Evolutionary conservation across 225 moss, liverwort and hornwort genomes (phyloP), one percentile per base, ranked within the genome.

Genomic region (Anthoceros angustus): DNA sequence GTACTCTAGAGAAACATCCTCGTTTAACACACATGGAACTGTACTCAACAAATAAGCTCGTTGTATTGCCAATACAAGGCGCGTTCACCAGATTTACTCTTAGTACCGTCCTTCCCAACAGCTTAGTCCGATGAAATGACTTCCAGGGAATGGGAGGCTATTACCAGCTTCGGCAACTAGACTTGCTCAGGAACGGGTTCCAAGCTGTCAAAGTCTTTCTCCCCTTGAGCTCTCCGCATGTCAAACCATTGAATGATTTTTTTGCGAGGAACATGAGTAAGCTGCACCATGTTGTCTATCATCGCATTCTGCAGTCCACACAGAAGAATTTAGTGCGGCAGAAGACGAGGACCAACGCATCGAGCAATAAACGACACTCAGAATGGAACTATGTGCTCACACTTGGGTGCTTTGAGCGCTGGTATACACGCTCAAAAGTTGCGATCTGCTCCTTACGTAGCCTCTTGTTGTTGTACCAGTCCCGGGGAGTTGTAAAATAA

Each of bases 401-500:
- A 68, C 87, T 85, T 61, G 95, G 91, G 50, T 90, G 90, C 66
- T 72, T 75, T 41, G 86, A 76, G 39, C 82, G 85, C 8, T 86
- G 82, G 50, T 82, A 95, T 12, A 95, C 91, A 61, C 83, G 91
- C 75, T 95, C 95, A 67, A 95, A 87, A 49, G 95, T 95, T 43
- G 95, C 95, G 55, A 80, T 11, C 23, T 91, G 84, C 73, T 86
- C 91, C 73, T 95, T 95, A 21, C 75, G 73, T 72, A 95, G 69
- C 69, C 95, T 80, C 73, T 88, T 95, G 64, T 71, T 84, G 25
- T 69, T 80, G 60, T 85, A 67, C 95, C 95, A 95, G 69, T 74
- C 84, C 62, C 65, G 75, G 67, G 74, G 72, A 23, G 76, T 78
- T 18, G 10, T 7, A 70, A 77, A 73, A 69, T 74, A 76, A 66